A percentile compares a stretch with the other conserved stretches of the same genome.
phyloP scores from a whole-genome alignment of 345 rosid species.

The Populus simonii region DNA sequence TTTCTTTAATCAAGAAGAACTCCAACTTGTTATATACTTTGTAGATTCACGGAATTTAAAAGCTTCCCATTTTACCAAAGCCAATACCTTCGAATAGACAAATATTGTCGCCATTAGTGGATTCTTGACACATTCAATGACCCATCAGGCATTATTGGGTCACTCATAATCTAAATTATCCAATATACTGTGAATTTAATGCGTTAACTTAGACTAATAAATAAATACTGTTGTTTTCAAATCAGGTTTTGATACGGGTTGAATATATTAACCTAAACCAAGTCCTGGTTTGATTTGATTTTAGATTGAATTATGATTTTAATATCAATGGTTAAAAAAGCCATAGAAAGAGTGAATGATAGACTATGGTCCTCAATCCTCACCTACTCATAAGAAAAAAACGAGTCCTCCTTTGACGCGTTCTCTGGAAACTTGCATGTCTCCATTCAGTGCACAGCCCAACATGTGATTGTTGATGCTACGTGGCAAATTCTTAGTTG shows the following conservation, averaged over 20 bases:
- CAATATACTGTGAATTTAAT: neutral
- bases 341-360: too few relatives aligned
- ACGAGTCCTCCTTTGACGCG: neutral
- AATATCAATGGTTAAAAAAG: too few relatives aligned
- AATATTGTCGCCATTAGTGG: neutral
- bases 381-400: neutral
- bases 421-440: slow-evolving; percentile 10
- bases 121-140: neutral
- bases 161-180: neutral
- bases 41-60: too few relatives aligned
- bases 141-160: neutral
- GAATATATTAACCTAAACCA: too few relatives aligned
- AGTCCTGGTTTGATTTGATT: too few relatives aligned
- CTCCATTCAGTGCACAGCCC: slow-evolving; percentile 51
- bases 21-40: too few relatives aligned
- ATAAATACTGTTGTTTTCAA: too few relatives aligned
- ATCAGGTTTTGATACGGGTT: too few relatives aligned
- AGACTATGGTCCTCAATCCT: neutral
- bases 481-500: slow-evolving; percentile 26
- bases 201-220: too few relatives aligned
- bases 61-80: neutral
- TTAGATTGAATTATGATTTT: too few relatives aligned
- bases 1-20: too few relatives aligned
- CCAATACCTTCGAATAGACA: neutral
- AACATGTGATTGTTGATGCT: slow-evolving; percentile 33